A percentile compares a stretch with the other conserved stretches of the same genome.
These are phyloP conservation scores for Hericium erinaceus DNA, from an alignment of 768 basidiomycete genomes.

Conservation along the genomic window DNA sequence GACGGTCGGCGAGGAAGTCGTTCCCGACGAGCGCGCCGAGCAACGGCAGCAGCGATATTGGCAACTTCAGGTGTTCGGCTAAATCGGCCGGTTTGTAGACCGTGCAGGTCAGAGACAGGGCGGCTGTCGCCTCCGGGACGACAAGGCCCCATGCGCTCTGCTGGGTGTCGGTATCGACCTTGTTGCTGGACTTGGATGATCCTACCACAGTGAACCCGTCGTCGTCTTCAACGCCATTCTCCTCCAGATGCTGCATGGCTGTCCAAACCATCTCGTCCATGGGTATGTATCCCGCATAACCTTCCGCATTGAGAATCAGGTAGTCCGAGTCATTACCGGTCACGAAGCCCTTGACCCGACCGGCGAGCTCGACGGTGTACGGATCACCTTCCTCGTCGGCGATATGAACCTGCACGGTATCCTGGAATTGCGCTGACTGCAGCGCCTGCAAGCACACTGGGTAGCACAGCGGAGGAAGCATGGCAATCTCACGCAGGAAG, in stretches of 20 bases:
- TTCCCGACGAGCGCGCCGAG: constrained; percentile 75
- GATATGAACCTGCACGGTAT: constrained; percentile 47
- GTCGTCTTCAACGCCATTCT: constrained; percentile 27
- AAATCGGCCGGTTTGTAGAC: constrained; percentile 54
- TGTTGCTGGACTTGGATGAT: constrained; percentile 43
- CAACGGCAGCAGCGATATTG: constrained; percentile 64
- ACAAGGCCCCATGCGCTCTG: constrained; percentile 29
- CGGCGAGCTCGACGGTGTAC: constrained; percentile 78
- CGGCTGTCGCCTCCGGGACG: constrained; percentile 35
- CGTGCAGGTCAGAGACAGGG: constrained; percentile 42
- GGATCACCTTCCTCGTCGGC: constrained; percentile 82
- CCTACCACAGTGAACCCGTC: constrained; percentile 53
- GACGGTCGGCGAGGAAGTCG: constrained; percentile 50
- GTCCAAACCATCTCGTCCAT: constrained; percentile 70
- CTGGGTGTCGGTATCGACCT: constrained; percentile 13
- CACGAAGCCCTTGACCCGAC: constrained; percentile 62
- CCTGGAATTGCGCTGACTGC: constrained; percentile 16
- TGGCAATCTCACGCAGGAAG: constrained; percentile 64
- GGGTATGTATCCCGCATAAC: constrained; percentile 71
- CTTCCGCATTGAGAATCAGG: constrained; percentile 65
- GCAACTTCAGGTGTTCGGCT: constrained; percentile 57
- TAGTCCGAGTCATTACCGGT: constrained; percentile 79
- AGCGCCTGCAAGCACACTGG: constrained; percentile 51
- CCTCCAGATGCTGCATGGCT: constrained; percentile 16
- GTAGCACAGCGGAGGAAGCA: constrained; percentile 63